Evolutionary conservation across 345 rosid genomes (phyloP), one percentile per base, ranked within the genome.

Genomic region (Eucalyptus victrix): DNA sequence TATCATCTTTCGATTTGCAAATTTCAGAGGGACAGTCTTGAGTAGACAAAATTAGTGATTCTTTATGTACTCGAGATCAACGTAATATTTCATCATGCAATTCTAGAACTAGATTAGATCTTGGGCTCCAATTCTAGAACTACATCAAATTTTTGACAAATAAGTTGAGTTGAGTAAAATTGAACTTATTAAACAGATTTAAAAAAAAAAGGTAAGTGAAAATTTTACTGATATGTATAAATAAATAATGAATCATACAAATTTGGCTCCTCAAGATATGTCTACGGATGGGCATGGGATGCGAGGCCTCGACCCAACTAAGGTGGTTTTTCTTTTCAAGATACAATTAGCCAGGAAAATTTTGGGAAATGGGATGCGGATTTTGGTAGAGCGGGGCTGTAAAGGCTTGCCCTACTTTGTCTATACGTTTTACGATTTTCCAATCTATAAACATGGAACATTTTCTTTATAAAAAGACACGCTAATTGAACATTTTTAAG

Each of bases 1-100:
- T 32, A 17, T 69, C 12, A 32, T 17, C 42, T 32, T 17, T 9
- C 4, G 10, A 69, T 32, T 32, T 69, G 13, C 6, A 18, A 18
- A 69, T 69, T 69, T 69, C 5, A 69, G 42, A 18, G 7, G 23
- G 42, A 69, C 12, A 0, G 7, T 72, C 15, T 8, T 17, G 80
- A 69, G 80, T 17, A 18, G 12, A 34, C 1, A 72, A 9, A 37
- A 72, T 2, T 72, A 21, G 8, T 37, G 15, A 21, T 37, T 37
- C 5, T 37, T 72, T 23, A 37, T 0, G 2, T 37, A 72, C 47
- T 10, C 2, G 0, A 72, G 28, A 19, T 6, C 1, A 2, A 2
- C 2, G 1, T 6, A 2, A 37, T 21, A 19, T 72, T 12, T 2
- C 1, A 6, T 72, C 45, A 6, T 1, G 23, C 28, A 9, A 37